Evolutionary conservation across 495 filamentous ascomycete species (phyloP).

Genomic region (Pyronema domesticum): DNA sequence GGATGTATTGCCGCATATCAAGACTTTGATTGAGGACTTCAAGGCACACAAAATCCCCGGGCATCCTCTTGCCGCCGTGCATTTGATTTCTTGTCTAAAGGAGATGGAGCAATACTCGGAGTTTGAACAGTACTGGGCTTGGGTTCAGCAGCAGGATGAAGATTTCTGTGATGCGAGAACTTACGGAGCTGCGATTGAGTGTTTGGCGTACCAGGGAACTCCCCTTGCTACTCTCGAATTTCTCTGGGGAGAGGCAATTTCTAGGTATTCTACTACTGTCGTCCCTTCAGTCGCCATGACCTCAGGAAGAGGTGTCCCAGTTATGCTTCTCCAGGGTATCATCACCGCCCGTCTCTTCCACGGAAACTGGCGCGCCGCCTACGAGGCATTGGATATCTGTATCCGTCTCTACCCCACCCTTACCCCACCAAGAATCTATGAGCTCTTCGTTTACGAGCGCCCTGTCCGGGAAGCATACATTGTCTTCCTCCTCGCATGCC

Average conservation of each 20-base stretch:
- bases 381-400: conserved; percentile 32
- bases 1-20: conserved; percentile 14
- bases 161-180: conserved; percentile 25
- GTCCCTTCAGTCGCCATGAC: conserved; percentile 9
- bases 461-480: conserved; percentile 30
- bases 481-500: conserved; percentile 31
- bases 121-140: conserved; percentile 31
- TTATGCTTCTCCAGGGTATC: conserved; percentile 33
- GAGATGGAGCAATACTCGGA: conserved; percentile 25
- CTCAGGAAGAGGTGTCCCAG: conserved; percentile 23
- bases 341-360: conserved; percentile 29
- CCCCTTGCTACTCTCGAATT: conserved; percentile 26
- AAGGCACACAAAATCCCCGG: conserved; percentile 22
- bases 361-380: conserved; percentile 31
- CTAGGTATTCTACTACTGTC: conserved; percentile 20
- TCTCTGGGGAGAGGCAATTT: conserved; percentile 28
- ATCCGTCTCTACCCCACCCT: conserved; percentile 30
- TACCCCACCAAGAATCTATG: conserved; percentile 27
- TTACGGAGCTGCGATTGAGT: conserved; percentile 33
- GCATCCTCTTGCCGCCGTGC: conserved; percentile 28
- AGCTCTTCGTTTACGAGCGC: conserved; percentile 30
- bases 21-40: conserved; percentile 26
- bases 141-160: conserved; percentile 27
- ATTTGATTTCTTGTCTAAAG: conserved; percentile 32
- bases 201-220: conserved; percentile 28